Conservation (phyloP, 768 basidiomycete species). For the Boletus reticuloceps region DNA sequence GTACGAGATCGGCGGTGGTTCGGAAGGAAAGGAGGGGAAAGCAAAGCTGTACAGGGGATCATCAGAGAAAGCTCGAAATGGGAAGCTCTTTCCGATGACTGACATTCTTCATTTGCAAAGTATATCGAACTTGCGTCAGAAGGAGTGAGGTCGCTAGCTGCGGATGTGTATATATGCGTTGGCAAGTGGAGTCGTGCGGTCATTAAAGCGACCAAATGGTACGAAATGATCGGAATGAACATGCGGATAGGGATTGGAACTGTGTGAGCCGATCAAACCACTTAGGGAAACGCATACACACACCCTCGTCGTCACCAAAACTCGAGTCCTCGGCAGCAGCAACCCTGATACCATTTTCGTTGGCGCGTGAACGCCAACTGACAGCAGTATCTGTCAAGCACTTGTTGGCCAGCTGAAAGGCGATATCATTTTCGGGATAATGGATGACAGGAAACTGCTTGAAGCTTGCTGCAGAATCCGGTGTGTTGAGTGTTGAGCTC, state of each 20-base stretch:
- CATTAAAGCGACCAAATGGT: slow-evolving; percentile 1
- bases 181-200: neutral
- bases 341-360: slow-evolving; percentile 70
- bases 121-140: slow-evolving; percentile 49
- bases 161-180: slow-evolving; percentile 40
- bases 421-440: slow-evolving; percentile 42
- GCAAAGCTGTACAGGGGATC: slow-evolving; percentile 40
- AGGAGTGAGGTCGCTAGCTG: slow-evolving; percentile 50
- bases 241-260: neutral
- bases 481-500: slow-evolving; percentile 55
- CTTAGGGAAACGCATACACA: slow-evolving; percentile 23
- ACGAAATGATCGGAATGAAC: slow-evolving; percentile 7
- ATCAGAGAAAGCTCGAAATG: slow-evolving; percentile 20
- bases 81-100: slow-evolving; percentile 18
- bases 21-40: slow-evolving; percentile 58
- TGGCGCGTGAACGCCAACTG: slow-evolving; percentile 72
- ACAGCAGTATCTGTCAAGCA: slow-evolving; percentile 59
- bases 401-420: slow-evolving; percentile 35
- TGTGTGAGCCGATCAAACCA: slow-evolving; percentile 17
- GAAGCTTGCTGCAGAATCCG: slow-evolving; percentile 38
- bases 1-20: slow-evolving; percentile 56
- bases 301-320: slow-evolving; percentile 50
- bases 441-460: slow-evolving; percentile 42
- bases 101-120: slow-evolving; percentile 52
- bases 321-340: slow-evolving; percentile 39